Base-by-base conservation (phyloP, 345 rosid genomes). In the Gynandropsis gynandra region DNA sequence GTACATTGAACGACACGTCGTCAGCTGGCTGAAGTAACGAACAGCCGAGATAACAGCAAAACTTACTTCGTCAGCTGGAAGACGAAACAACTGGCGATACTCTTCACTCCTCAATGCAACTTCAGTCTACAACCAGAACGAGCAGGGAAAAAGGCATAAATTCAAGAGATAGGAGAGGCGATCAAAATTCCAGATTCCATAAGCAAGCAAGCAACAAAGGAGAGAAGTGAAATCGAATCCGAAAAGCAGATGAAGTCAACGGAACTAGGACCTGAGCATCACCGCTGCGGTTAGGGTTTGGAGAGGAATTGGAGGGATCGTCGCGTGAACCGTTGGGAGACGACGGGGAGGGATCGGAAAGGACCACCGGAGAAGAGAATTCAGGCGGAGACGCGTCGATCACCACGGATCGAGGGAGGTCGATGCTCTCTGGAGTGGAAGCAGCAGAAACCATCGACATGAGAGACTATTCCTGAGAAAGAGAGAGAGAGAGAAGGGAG, bases 21-120 rank as follows among this genome's bases (percentile, higher is more conserved):
- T 36, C 40, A 9, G 14, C n/a, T n/a, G n/a, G n/a, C n/a, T n/a
- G n/a, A n/a, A n/a, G n/a, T n/a, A n/a, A n/a, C n/a, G 17, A 29
- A 54, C 8, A 49, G 47, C 56, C 36, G 18, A 15, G 58, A 27
- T 12, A 16, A 27, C 11, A n/a, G 41, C 14, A 42, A 14, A 41
- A 63, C 87, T 71, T 59, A 87, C 96, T 71, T 87, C 93, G 15
- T 87, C 89, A 20, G 73, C 66, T 16, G 96, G 93, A 68, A 87
- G 93, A 52, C 87, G 81, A 59, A 87, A 87, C 51, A 87, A 46
- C 60, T 79, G 96, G 27, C 89, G 76, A 66, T 83, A 87, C 74
- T 87, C 96, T 74, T 87, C 93, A 47, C 89, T 90, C 73, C 63
- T 79, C 42, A 78, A 58, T 27, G 76, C 40, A 8, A 70, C 71